Base-by-base conservation (phyloP, 805 yeast genomes). In the Myxozyma vanderwaltii region DNA sequence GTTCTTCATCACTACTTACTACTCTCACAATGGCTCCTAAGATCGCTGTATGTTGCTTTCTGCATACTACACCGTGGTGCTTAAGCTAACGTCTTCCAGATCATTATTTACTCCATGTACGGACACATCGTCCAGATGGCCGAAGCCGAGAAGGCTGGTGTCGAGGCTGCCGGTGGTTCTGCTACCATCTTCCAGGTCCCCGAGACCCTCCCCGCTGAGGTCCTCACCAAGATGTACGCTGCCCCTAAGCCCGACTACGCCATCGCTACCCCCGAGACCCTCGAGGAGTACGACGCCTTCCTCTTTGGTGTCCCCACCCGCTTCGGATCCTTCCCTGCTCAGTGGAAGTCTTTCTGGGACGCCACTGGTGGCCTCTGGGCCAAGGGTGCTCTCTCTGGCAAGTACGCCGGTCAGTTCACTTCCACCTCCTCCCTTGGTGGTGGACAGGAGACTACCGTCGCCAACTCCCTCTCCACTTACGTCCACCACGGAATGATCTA, bases 271-370 rank as follows among this genome's bases (percentile, higher is more conserved):
- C 68, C 74, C 8, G 86, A 82, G 21, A 80, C 83, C 19, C 78
- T 90, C 66, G 71, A 75, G 2, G 76, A 79, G 64, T 87, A 85
- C 77, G 96, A 91, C 71, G 96, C 91, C 48, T 83, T 86, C 77
- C 66, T 91, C 65, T 88, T 90, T 68, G 97, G 96, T 71, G 73
- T 88, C 67, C 95, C 96, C 69, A 87, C 96, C 56, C 84, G 96
- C 76, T 90, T 76, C 72, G 97, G 96, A 75, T 82, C 80, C 72
- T 75, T 80, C 75, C 92, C 96, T 56, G 86, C 89, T 51, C 95
- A 89, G 74, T 81, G 86, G 80, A 81, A 81, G 74, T 77, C 87
- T 19, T 89, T 86, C 79, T 82, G 88, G 82, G 96, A 87, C 70
- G 74, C 83, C 57, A 85, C 91, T 45, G 94, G 94, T 71, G 84